Evolutionary conservation across 2,329 filamentous ascomycete genomes (phyloP), one percentile per base, ranked within the genome.

Genomic region (Alternaria ethzedia): DNA sequence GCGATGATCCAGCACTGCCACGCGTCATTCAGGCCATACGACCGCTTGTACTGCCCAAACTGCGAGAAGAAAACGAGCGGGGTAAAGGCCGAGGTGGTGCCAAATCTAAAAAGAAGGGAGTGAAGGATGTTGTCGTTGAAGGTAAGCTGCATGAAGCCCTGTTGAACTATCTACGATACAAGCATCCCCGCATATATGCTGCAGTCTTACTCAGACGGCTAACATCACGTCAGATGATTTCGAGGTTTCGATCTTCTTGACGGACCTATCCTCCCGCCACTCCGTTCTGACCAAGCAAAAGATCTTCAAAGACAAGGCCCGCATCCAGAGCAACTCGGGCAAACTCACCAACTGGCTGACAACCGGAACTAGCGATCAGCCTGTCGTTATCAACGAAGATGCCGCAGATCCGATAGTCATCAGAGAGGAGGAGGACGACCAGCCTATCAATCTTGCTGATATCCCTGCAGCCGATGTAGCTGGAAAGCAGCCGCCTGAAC

Each of bases 231-330:
- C 72, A 96, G 95, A 97, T 80, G 95, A 97, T 70, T 99, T 97
- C 76, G 94, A 98, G 77, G 93, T 97, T 13, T 92, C 94, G 41
- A 91, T 99, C 68, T 98, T 97, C 81, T 84, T 99, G 69, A 96
- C 92, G 49, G 93, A 97, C 79, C 91, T 91, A 8, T 90, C 88
- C 55, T 94, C 91, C 43, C 89, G 94, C 13, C 96, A 98, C 82
- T 92, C 93, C 32, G 84, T 99, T 41, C 86, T 98, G 61, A 91
- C 90, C 59, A 97, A 96, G 79, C 89, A 92, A 72, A 97, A 97
- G 81, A 86, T 88, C 17, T 94, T 85, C 66, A 76, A 75, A n/a
- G 77, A 82, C 44, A 78, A 79, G 59, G 81, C 82, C 68, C 78
- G 76, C 52, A 71, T 86, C 49, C 80, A 80, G 65, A 83, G 82